Base-by-base conservation (phyloP, 257 asterid species). In the Fraxinus americana region DNA sequence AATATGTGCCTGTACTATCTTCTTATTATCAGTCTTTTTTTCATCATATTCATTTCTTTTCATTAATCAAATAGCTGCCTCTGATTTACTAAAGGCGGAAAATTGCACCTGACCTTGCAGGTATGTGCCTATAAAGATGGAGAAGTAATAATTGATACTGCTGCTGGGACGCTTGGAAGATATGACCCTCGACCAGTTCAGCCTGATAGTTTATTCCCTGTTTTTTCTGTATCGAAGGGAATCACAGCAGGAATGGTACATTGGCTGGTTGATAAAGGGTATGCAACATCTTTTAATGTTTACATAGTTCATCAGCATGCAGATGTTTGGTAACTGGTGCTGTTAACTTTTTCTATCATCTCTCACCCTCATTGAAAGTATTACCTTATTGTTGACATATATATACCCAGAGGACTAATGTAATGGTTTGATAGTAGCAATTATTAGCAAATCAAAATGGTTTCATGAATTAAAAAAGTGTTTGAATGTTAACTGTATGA, bases 81-180 rank as follows among this genome's bases (percentile, higher is more conserved):
- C 69, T 63, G 69, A 63, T 27, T 63, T 25, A 23, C n/a, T 7
- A 23, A 61, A 61, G 7, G 34, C 3, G 68, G 34, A 61, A 59
- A 61, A 61, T 61, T 61, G 27, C 68, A 23, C 13, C 34, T 16
- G 2, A 72, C 78, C 50, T 30, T 48, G 23, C 83, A 95, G 99
- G 98, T 95, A 54, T 95, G 99, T 86, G 99, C 99, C 78, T 95
- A 95, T 85, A 95, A 90, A 88, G 97, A 95, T 83, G 99, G 99
- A 79, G 90, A 91, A 83, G 98, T 95, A 85, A 89, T 95, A 79
- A 93, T 95, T 78, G 99, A 93, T 87, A 93, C 98, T 68, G 90
- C 99, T 78, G 99, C 99, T 89, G 98, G 99, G 77, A 88, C 81
- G 71, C 99, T 95, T 70, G 99, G 99, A 82, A 90, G 94, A 93